Evolutionary conservation across 1,139 yeast species (phyloP), one percentile per base, ranked within the genome.

Genomic region (Taiozyma sp.): DNA sequence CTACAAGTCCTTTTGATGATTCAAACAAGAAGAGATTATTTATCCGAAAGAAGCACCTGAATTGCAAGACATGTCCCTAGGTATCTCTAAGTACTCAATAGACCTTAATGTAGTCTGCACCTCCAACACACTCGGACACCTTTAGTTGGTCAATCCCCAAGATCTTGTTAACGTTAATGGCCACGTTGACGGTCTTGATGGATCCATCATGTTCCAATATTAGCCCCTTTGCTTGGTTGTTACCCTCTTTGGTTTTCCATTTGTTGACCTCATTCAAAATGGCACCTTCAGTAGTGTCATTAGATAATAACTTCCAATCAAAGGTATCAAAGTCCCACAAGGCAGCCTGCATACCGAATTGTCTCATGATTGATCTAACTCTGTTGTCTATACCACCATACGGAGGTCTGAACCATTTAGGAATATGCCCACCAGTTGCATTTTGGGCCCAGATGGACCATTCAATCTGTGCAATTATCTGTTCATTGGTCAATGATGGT

Each of bases 401-500:
- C 0, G 99, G 99, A 0, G 99, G 99, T 55, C 99, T 76, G 67
- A 88, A 92, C 87, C 93, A 93, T 62, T 86, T 85, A 14, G 98
- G 98, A n/a, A 88, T 67, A 62, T 91, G 93, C 24, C 84, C 76
- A 0, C 90, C 87, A 0, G 98, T 91, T 3, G 97, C 97, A 70
- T 93, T 91, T 95, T 91, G 89, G 7, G 97, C 97, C 98, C 98
- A 92, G 40, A 91, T 83, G 2, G 96, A 86, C 99, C 98, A 92
- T 69, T 92, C 85, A 46, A 92, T 71, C 66, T 92, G 97, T 0
- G 97, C 96, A 53, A 87, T 83, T 23, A 92, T 81, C 56, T 89
- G 80, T 67, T 89, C 93, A 65, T 90, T 90, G 19, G 81, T 68
- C 52, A 92, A 73, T 1, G 83, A 70, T 1, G 98, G 97, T 55